A percentile compares a stretch with the other conserved stretches of the same genome.
These are phyloP conservation scores for Aspergillus ruber DNA, from an alignment of 2,329 filamentous ascomycete species.

Conservation along the genomic window DNA sequence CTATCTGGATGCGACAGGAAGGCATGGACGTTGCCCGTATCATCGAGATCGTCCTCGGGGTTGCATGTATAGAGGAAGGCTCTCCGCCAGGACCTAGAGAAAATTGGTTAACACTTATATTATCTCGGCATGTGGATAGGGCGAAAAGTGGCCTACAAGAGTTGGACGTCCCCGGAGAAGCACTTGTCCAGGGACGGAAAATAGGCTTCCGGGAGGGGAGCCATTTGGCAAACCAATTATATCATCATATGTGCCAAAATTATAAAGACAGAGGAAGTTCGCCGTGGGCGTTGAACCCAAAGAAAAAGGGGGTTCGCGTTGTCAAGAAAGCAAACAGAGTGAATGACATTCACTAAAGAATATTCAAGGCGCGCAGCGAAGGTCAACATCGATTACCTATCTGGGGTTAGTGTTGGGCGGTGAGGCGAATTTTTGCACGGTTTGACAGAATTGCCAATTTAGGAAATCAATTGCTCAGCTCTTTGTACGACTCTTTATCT, in stretches of 20 bases:
- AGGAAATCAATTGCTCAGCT: conserved; percentile 6
- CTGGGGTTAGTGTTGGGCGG: conserved; percentile 30
- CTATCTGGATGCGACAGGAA: conserved; percentile 69
- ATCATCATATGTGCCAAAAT: conserved; percentile 30
- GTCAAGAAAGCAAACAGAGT: conserved; percentile 7
- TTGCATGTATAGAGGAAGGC: conserved; percentile 48
- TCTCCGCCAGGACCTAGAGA: conserved; percentile 53
- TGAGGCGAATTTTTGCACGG: conserved; percentile 17
- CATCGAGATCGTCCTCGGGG: conserved; percentile 40
- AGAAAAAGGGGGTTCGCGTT: background rate
- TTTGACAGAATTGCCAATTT: conserved; percentile 10
- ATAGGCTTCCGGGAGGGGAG: conserved; percentile 65
- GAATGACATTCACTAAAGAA: conserved; percentile 19
- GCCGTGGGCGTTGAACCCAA: conserved; percentile 1
- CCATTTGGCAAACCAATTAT: conserved; percentile 51
- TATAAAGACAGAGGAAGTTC: conserved; percentile 6
- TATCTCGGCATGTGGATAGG: background rate
- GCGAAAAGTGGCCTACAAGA: conserved; percentile 55
- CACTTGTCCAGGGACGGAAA: conserved; percentile 81
- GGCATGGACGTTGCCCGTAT: conserved; percentile 52
- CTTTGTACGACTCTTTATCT: background rate
- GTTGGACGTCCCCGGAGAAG: conserved; percentile 68
- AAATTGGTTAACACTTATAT: conserved; percentile 16
- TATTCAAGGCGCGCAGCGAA: conserved; percentile 23
- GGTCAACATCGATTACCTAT: conserved; percentile 35